These are phyloP conservation scores for Rhizophagus prolifer DNA, from an alignment of 192 early-diverging fungal species.

Conservation along the genomic window DNA sequence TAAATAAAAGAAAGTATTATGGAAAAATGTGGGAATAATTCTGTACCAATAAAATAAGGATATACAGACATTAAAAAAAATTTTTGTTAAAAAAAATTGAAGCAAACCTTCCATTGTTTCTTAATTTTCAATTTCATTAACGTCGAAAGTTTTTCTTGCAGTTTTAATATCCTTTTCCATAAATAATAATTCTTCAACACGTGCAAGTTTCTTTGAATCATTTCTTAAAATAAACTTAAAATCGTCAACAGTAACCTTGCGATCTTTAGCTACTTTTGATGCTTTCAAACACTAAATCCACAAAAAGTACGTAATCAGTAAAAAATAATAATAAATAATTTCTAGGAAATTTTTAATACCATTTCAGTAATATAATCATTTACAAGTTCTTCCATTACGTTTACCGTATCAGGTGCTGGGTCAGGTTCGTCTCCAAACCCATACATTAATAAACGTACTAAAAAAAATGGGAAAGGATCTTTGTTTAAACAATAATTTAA, in stretches of 20 bases:
- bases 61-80: no score
- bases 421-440: conserved; percentile 83
- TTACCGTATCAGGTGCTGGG: conserved; percentile 73
- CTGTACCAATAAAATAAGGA: no score
- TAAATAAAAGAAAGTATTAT: no score
- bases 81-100: no score
- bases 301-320: not conserved
- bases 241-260: conserved; percentile 71
- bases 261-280: conserved; percentile 47
- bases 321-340: not conserved
- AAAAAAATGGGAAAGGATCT: no score
- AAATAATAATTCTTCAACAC: conserved; percentile 79
- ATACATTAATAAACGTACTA: conserved; percentile 77
- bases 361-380: conserved; percentile 76
- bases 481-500: no score
- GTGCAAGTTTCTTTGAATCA: conserved; percentile 80
- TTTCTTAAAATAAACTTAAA: conserved; percentile 73
- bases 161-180: conserved; percentile 75
- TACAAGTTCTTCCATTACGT: conserved; percentile 80
- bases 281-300: conserved; percentile 53
- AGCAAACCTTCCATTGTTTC: not conserved
- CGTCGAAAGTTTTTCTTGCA: conserved; percentile 60
- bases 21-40: no score
- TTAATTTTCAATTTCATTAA: conserved; percentile 46
- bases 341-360: conserved; percentile 42